phyloP scores from a whole-genome alignment of 2,329 filamentous ascomycete genomes.

The Aureobasidium sp. region DNA sequence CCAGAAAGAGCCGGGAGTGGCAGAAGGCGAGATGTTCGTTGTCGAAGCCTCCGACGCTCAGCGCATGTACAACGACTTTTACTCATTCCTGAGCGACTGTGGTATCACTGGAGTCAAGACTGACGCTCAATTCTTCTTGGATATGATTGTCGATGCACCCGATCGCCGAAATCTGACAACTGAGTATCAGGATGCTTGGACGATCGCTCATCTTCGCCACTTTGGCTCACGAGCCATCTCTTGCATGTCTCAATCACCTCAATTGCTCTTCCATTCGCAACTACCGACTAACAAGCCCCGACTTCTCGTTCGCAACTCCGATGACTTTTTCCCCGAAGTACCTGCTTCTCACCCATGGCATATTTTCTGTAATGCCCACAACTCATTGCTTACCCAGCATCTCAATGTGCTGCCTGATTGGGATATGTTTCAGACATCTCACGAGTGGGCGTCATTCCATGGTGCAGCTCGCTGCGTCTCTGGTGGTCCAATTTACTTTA shows the following conservation, averaged over 20 bases:
- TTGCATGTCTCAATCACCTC: slow-evolving; percentile 89
- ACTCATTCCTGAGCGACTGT: slow-evolving; percentile 62
- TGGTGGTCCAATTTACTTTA: slow-evolving; percentile 91
- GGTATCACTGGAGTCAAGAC: slow-evolving; percentile 88
- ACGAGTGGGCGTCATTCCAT: slow-evolving; percentile 71
- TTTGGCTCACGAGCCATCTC: slow-evolving; percentile 74
- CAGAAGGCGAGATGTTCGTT: slow-evolving; percentile 60
- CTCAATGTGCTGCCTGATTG: slow-evolving; percentile 82
- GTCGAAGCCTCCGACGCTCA: slow-evolving; percentile 66
- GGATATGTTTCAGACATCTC: slow-evolving; percentile 65
- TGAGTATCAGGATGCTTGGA: slow-evolving; percentile 81
- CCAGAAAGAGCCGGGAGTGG: slow-evolving; percentile 46
- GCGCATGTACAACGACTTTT: slow-evolving; percentile 85
- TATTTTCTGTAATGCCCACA: slow-evolving; percentile 89
- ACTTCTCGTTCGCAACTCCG: slow-evolving; percentile 75
- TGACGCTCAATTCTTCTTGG: slow-evolving; percentile 84
- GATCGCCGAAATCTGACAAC: slow-evolving; percentile 64
- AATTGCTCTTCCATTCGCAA: slow-evolving; percentile 77
- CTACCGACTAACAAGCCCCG: slow-evolving; percentile 66
- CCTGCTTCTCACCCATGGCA: slow-evolving; percentile 85
- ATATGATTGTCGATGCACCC: slow-evolving; percentile 60
- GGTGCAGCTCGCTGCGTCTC: slow-evolving; percentile 83
- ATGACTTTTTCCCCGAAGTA: slow-evolving; percentile 83
- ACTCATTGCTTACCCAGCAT: slow-evolving; percentile 71
- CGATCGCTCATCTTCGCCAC: slow-evolving; percentile 64